Evolutionary conservation across 768 basidiomycete species (phyloP).

Genomic region (Tricholoma flavovirens): DNA sequence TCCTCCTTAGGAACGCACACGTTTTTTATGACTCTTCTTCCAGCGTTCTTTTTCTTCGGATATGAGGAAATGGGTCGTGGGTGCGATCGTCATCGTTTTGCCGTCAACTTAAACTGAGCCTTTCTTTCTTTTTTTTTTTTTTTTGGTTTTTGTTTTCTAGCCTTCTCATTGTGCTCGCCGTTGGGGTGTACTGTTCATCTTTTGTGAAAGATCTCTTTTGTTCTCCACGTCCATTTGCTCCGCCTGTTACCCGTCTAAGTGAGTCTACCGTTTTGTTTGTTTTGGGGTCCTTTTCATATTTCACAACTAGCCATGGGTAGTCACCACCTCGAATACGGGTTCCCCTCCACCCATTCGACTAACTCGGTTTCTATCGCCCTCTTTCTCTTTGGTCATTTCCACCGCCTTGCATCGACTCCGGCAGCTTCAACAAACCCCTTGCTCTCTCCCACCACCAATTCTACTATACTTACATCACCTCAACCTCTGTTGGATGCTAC

Average conservation of each 20-base stretch:
- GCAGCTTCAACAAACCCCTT: constrained; percentile 7
- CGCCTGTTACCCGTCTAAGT: constrained; percentile 90
- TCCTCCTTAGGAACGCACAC: constrained; percentile 81
- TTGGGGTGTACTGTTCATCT: constrained; percentile 84
- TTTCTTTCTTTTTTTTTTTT: too few species aligned
- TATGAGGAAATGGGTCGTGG: constrained; percentile 63
- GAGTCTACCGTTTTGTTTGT: constrained; percentile 18
- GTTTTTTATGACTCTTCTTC: constrained; percentile 90
- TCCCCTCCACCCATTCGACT: constrained; percentile 93
- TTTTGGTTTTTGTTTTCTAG: constrained; percentile 31
- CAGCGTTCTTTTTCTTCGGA: constrained; percentile 87
- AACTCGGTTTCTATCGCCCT: constrained; percentile 88
- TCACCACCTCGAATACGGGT: constrained; percentile 89
- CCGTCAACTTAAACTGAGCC: background rate
- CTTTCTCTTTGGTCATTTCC: constrained; percentile 59
- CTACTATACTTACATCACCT: constrained; percentile 1
- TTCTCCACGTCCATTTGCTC: constrained; percentile 83
- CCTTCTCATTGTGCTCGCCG: constrained; percentile 60
- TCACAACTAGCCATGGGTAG: constrained; percentile 55
- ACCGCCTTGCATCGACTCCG: constrained; percentile 40
- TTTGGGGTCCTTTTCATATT: background rate
- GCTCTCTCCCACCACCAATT: background rate
- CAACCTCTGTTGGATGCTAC: constrained; percentile 8
- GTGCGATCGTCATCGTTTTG: constrained; percentile 36
- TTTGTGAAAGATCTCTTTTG: constrained; percentile 88